phyloP scores from a whole-genome alignment of 345 rosid genomes.

The Lenwebbia sp. region DNA sequence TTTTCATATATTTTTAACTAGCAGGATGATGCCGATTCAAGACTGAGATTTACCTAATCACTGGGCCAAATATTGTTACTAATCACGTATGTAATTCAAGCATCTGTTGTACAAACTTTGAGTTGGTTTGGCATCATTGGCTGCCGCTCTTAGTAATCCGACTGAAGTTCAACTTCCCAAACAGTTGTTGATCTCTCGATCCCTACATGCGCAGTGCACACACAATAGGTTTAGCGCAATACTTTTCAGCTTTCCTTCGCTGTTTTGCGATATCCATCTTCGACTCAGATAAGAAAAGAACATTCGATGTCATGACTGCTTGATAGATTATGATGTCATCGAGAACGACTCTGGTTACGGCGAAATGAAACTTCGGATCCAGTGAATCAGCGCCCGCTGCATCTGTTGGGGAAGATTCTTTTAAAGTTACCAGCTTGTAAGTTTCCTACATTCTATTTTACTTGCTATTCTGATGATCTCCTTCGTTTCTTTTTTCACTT shows the following conservation, averaged over 20 bases:
- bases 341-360: background rate
- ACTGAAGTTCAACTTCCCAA: background rate
- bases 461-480: background rate
- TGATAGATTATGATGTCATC: background rate
- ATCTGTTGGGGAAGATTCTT: background rate
- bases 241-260: background rate
- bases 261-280: background rate
- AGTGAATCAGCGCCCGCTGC: background rate
- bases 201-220: background rate
- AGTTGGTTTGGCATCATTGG: background rate
- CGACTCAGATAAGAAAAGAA: background rate
- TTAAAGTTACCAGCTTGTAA: background rate
- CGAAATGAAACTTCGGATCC: background rate
- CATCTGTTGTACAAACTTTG: background rate
- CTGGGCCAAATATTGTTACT: background rate
- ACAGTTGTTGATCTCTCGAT: background rate
- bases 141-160: background rate
- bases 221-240: background rate
- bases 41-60: background rate
- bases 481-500: background rate
- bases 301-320: background rate
- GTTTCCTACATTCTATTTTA: background rate
- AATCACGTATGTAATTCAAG: background rate
- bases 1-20: background rate
- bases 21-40: background rate